Evolutionary conservation across 345 rosid genomes (phyloP).

Genomic region (Euphorbia lathyris): DNA sequence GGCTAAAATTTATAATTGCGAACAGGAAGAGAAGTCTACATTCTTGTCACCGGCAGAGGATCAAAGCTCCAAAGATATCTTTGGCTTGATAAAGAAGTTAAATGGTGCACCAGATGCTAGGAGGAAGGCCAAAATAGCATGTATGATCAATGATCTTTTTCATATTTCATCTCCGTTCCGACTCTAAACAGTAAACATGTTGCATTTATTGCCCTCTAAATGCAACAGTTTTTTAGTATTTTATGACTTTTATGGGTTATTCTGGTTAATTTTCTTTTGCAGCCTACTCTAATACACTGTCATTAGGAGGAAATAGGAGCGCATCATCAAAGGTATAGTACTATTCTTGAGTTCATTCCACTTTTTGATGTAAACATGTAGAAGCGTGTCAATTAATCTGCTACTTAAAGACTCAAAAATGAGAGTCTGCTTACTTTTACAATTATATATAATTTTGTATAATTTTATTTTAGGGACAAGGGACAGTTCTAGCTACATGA

Average conservation of each 20-base stretch:
- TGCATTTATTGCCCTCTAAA: conserved; percentile 7
- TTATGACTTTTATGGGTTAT: conserved; percentile 5
- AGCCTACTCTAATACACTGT: conserved; percentile 49
- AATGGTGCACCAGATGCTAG: conserved; percentile 51
- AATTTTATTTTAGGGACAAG: no score
- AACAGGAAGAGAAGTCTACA: conserved; percentile 56
- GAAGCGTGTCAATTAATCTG: not conserved
- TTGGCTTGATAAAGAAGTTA: conserved; percentile 68
- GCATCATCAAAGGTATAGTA: conserved; percentile 55
- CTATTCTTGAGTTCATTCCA: not conserved
- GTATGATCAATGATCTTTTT: conserved; percentile 37
- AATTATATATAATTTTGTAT: not conserved
- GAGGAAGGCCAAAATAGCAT: conserved; percentile 57
- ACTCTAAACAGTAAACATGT: not conserved
- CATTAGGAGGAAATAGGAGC: conserved; percentile 42
- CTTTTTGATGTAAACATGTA: not conserved
- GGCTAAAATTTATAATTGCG: conserved; percentile 18
- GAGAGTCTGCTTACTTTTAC: not conserved
- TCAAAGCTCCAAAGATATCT: conserved; percentile 56
- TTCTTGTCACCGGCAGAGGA: conserved; percentile 52
- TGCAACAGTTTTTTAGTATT: not conserved
- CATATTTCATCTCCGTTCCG: conserved; percentile 7
- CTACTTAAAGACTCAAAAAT: not conserved
- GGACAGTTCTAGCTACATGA: no score
- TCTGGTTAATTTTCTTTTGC: conserved; percentile 19